phyloP scores from a whole-genome alignment of 257 asterid genomes.

The Solanum gandarillasii region DNA sequence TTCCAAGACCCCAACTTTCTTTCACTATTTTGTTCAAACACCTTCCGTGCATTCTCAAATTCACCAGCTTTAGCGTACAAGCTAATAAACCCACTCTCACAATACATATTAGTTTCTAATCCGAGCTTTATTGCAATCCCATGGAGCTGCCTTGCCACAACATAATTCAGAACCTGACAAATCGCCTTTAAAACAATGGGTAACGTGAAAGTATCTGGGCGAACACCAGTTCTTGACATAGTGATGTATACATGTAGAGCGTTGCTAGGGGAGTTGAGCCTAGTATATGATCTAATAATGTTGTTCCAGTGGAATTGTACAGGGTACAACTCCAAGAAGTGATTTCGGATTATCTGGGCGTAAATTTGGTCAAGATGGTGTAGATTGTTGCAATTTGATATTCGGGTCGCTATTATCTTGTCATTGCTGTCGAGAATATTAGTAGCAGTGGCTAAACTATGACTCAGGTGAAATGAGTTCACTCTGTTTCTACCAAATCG shows the following conservation, averaged over 20 bases:
- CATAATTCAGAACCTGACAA: conserved; percentile 19
- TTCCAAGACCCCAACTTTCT: conserved; percentile 89
- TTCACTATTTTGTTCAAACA: conserved; percentile 50
- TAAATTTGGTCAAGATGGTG: conserved; percentile 43
- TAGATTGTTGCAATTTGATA: conserved; percentile 37
- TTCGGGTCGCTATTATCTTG: conserved; percentile 28
- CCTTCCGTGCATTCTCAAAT: conserved; percentile 36
- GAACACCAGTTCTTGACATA: conserved; percentile 52
- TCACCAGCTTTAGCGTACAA: conserved; percentile 40
- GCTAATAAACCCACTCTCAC: conserved; percentile 76
- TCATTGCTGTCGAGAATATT: conserved; percentile 1
- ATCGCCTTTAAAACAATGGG: conserved; percentile 60
- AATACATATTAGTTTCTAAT: conserved; percentile 44
- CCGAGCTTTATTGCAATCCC: conserved; percentile 39
- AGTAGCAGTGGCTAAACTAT: background rate
- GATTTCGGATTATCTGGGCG: conserved; percentile 43
- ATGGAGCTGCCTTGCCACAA: conserved; percentile 38
- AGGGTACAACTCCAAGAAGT: conserved; percentile 35
- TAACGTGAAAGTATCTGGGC: conserved; percentile 54
- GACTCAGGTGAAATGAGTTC: background rate
- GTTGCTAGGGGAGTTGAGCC: conserved; percentile 44
- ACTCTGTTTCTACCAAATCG: background rate
- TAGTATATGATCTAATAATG: conserved; percentile 48
- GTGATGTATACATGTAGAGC: conserved; percentile 40
- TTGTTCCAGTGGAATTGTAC: conserved; percentile 62